Evolutionary conservation across 2,329 filamentous ascomycete genomes (phyloP).

Genomic region (Colletotrichum sp.): DNA sequence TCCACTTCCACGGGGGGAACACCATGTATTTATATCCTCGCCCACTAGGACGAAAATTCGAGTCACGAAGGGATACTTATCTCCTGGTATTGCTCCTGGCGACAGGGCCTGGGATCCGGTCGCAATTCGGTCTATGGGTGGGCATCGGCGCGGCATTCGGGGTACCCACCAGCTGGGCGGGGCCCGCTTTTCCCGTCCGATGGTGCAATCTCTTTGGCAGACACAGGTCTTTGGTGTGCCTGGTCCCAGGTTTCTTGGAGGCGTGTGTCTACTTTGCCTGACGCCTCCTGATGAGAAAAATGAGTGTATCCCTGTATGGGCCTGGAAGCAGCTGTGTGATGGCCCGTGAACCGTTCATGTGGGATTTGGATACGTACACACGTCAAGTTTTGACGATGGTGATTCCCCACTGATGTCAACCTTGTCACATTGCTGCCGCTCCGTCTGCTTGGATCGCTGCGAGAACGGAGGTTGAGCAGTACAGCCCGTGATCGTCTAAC

Average conservation of each 20-base stretch:
- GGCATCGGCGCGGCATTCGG: constrained; percentile 18
- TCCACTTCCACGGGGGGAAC: background rate
- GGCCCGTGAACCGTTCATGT: constrained; percentile 1
- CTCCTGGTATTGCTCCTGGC: background rate
- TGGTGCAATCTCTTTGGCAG: background rate
- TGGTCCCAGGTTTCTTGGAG: background rate
- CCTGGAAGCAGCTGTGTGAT: background rate
- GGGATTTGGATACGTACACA: background rate
- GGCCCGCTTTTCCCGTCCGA: constrained; percentile 14
- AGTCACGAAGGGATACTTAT: background rate
- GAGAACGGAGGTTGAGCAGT: background rate
- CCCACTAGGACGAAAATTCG: background rate
- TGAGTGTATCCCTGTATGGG: background rate
- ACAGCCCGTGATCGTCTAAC: background rate
- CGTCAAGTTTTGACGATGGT: background rate
- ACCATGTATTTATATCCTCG: constrained; percentile 1
- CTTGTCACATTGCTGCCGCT: background rate
- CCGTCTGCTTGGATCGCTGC: background rate
- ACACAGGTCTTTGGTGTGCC: background rate
- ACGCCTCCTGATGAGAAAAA: background rate
- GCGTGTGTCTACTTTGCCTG: background rate
- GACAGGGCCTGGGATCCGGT: constrained; percentile 8
- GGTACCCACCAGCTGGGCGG: background rate
- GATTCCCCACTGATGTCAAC: background rate
- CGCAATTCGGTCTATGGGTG: constrained; percentile 7